phyloP scores from a whole-genome alignment of 495 filamentous ascomycete genomes.

The Neurospora sp. region DNA sequence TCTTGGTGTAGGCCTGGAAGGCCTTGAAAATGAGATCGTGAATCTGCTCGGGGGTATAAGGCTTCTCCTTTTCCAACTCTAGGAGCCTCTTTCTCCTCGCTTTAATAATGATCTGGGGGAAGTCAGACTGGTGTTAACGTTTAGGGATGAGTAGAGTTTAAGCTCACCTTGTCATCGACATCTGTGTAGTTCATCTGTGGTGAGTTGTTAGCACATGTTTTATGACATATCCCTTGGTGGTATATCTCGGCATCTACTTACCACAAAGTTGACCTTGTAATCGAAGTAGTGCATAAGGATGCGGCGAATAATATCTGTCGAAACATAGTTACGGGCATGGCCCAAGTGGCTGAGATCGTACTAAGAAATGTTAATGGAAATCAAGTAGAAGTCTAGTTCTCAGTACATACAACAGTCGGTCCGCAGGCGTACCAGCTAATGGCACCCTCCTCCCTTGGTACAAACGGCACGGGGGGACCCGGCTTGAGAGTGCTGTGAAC shows the following conservation, averaged over 20 bases:
- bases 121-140: neutral
- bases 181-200: conserved; percentile 77
- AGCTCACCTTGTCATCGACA: conserved; percentile 73
- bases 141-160: neutral
- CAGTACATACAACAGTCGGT: conserved; percentile 48
- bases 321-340: conserved; percentile 82
- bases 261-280: conserved; percentile 76
- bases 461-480: conserved; percentile 60
- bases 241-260: neutral
- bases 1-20: conserved; percentile 65
- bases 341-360: conserved; percentile 3
- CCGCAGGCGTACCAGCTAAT: conserved; percentile 88
- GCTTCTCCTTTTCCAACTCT: conserved; percentile 41
- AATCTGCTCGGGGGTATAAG: conserved; percentile 29
- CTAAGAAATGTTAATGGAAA: neutral
- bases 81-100: conserved; percentile 71
- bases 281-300: conserved; percentile 81
- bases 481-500: conserved; percentile 72
- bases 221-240: too few species aligned
- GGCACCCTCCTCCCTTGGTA: conserved; percentile 63
- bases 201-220: neutral
- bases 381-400: neutral
- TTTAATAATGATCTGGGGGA: conserved; percentile 64
- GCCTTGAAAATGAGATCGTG: conserved; percentile 52
- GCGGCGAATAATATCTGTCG: conserved; percentile 82